Conservation (phyloP, 2,329 filamentous ascomycete genomes). For the Pezicula carpinea region DNA sequence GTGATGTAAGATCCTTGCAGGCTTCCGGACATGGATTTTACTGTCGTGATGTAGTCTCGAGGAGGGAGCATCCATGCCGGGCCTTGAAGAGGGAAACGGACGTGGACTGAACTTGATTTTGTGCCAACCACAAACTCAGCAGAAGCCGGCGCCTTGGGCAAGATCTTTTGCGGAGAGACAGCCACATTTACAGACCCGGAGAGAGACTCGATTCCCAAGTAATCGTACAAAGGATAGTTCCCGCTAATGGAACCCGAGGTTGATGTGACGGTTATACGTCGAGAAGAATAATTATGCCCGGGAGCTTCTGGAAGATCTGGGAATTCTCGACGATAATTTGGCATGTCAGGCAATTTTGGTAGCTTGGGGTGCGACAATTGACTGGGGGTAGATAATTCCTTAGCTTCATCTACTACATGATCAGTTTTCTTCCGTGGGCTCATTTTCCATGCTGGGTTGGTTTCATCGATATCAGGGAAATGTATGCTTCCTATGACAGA, state of each 20-base stretch:
- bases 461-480: slow-evolving; percentile 15
- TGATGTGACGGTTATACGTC: slow-evolving; percentile 21
- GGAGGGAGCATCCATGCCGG: slow-evolving; percentile 14
- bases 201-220: slow-evolving; percentile 16
- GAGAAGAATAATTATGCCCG: slow-evolving; percentile 9
- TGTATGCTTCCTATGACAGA: slow-evolving; percentile 18
- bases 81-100: slow-evolving; percentile 15
- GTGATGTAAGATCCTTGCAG: slow-evolving; percentile 23
- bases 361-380: no score
- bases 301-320: not conserved
- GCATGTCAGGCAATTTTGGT: no score
- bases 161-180: slow-evolving; percentile 16
- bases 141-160: slow-evolving; percentile 16
- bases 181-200: slow-evolving; percentile 20
- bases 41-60: slow-evolving; percentile 25
- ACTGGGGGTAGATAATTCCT: not conserved
- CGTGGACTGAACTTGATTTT: slow-evolving; percentile 18
- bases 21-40: slow-evolving; percentile 19
- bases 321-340: not conserved
- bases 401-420: not conserved
- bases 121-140: slow-evolving; percentile 22
- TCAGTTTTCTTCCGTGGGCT: not conserved
- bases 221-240: slow-evolving; percentile 23
- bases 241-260: slow-evolving; percentile 24
- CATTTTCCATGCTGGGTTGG: not conserved